Evolutionary conservation across 1,139 yeast genomes (phyloP).

Genomic region (Hemisphaericaspora xylanilytica): DNA sequence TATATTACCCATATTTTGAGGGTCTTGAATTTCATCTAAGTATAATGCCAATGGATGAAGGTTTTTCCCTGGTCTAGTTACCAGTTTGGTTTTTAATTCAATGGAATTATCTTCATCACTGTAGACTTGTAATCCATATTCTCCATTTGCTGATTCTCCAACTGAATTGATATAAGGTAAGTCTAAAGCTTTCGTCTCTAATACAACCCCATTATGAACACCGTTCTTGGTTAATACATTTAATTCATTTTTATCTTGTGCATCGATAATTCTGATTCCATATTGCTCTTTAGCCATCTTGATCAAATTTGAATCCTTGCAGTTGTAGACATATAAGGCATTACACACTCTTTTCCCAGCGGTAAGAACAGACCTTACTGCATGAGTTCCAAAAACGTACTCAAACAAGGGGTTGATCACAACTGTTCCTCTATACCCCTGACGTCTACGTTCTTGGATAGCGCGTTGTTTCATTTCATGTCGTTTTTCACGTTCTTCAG

Average conservation of each 20-base stretch:
- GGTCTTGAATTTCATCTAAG: slow-evolving; percentile 82
- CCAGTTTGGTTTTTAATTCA: slow-evolving; percentile 15
- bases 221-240: slow-evolving; percentile 63
- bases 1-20: slow-evolving; percentile 88
- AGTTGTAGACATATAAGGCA: slow-evolving; percentile 49
- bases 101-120: slow-evolving; percentile 12
- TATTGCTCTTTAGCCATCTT: slow-evolving; percentile 40
- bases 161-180: slow-evolving; percentile 37
- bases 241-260: slow-evolving; percentile 53
- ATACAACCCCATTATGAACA: slow-evolving; percentile 79
- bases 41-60: slow-evolving; percentile 67
- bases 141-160: slow-evolving; percentile 32
- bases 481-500: slow-evolving; percentile 11
- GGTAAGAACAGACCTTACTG: slow-evolving; percentile 68
- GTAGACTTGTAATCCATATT: slow-evolving; percentile 23
- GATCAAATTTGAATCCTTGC: slow-evolving; percentile 36
- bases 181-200: slow-evolving; percentile 62
- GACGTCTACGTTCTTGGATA: slow-evolving; percentile 8
- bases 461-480: slow-evolving; percentile 11
- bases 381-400: slow-evolving; percentile 71
- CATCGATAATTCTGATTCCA: slow-evolving; percentile 43
- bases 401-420: slow-evolving; percentile 51
- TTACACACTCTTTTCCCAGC: slow-evolving; percentile 55
- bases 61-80: slow-evolving; percentile 20
- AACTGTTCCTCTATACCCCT: not conserved